Conservation (phyloP, 164 flowering plant species). For the Macadamia integrifolia region DNA sequence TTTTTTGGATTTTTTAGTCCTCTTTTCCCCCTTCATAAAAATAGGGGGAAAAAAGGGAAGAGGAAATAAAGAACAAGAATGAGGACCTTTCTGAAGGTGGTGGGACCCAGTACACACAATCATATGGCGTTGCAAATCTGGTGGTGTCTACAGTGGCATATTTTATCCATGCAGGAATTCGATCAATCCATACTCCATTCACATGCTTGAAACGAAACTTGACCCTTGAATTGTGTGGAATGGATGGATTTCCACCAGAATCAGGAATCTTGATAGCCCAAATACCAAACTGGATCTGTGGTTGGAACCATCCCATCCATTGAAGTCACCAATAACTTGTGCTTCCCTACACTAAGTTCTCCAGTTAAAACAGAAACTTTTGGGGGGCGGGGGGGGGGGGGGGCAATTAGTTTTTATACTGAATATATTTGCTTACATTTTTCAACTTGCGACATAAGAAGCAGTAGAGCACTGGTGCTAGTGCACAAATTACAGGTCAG, state of each 20-base stretch:
- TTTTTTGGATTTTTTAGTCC: neutral
- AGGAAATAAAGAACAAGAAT: slow-evolving; percentile 2
- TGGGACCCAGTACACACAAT: slow-evolving; percentile 95
- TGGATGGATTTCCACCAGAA: slow-evolving; percentile 57
- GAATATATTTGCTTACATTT: neutral
- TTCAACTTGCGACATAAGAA: neutral
- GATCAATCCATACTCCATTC: slow-evolving; percentile 83
- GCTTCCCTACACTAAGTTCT: slow-evolving; percentile 63
- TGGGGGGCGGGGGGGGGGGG: neutral
- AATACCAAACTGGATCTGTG: slow-evolving; percentile 79
- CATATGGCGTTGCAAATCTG: slow-evolving; percentile 85
- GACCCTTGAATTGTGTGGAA: slow-evolving; percentile 80
- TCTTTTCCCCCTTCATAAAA: neutral
- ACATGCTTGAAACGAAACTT: slow-evolving; percentile 84
- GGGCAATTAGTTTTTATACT: neutral
- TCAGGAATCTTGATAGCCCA: slow-evolving; percentile 84
- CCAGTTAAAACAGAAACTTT: slow-evolving; percentile 2
- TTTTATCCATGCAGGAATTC: slow-evolving; percentile 96
- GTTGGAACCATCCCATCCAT: slow-evolving; percentile 89
- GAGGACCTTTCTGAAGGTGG: slow-evolving; percentile 77
- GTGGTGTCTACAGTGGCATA: slow-evolving; percentile 84
- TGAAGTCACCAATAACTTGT: slow-evolving; percentile 89
- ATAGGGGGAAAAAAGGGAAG: neutral
- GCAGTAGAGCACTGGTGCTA: neutral
- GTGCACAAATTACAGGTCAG: neutral